A percentile compares a stretch with the other conserved stretches of the same genome.
phyloP scores from a whole-genome alignment of 345 rosid genomes.

The Eucalyptus dawsonii region DNA sequence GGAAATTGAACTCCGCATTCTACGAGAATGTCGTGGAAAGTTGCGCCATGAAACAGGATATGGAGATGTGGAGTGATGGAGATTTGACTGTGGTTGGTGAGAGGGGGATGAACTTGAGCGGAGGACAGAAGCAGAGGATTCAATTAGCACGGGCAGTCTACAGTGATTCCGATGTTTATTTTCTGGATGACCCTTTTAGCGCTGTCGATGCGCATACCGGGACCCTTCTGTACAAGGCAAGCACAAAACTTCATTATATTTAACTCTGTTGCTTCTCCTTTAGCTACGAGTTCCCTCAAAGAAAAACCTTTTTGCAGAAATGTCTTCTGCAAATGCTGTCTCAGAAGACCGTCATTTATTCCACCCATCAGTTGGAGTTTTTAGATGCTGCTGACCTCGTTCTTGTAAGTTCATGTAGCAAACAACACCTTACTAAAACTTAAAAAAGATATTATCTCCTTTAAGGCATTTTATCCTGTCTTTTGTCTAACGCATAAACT shows the following conservation, averaged over 20 bases:
- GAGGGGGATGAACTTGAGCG: conserved; percentile 80
- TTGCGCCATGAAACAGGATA: conserved; percentile 60
- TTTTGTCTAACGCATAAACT: neutral
- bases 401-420: conserved; percentile 15
- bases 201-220: conserved; percentile 28
- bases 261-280: neutral
- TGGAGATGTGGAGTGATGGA: conserved; percentile 40
- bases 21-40: conserved; percentile 50
- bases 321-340: conserved; percentile 40
- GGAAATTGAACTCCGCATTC: conserved; percentile 24
- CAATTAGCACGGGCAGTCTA: conserved; percentile 26
- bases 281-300: neutral
- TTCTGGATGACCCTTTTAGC: conserved; percentile 21
- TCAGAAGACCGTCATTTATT: conserved; percentile 44
- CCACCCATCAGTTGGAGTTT: conserved; percentile 63
- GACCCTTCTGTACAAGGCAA: conserved; percentile 12
- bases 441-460: neutral
- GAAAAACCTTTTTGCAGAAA: conserved; percentile 21
- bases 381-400: conserved; percentile 52
- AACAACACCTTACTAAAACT: neutral
- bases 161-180: conserved; percentile 11
- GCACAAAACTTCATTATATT: neutral
- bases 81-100: conserved; percentile 70
- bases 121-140: conserved; percentile 15
- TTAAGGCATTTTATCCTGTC: neutral